Evolutionary conservation across 1,284 basidiomycete species (phyloP).

Genomic region (Puccinia horiana): DNA sequence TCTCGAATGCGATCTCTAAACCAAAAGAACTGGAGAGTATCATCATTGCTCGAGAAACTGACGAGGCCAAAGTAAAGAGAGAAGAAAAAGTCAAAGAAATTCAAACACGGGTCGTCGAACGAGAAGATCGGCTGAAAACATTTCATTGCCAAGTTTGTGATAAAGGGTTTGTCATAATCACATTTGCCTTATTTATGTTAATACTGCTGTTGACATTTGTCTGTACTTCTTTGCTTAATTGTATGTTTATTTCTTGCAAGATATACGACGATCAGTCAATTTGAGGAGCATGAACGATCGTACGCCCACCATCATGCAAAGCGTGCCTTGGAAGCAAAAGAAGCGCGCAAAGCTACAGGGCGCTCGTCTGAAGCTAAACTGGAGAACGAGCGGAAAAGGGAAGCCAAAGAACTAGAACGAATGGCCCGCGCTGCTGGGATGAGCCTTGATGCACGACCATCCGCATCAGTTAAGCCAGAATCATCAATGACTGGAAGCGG

Average conservation of each 20-base stretch:
- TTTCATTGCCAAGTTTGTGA: conserved; percentile 48
- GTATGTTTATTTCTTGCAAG: neutral
- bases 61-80: conserved; percentile 27
- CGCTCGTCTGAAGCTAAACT: conserved; percentile 28
- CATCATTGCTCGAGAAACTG: conserved; percentile 35
- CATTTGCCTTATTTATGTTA: neutral
- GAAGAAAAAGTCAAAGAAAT: conserved; percentile 47
- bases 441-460: conserved; percentile 12
- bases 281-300: conserved; percentile 50
- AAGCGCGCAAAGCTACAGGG: conserved; percentile 21
- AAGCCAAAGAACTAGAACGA: conserved; percentile 44
- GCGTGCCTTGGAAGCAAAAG: conserved; percentile 44
- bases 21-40: conserved; percentile 49
- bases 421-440: conserved; percentile 45
- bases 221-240: neutral
- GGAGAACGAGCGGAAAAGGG: conserved; percentile 47
- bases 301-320: conserved; percentile 49
- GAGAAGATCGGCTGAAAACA: conserved; percentile 42
- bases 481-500: neutral
- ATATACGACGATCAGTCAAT: conserved; percentile 49
- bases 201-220: neutral
- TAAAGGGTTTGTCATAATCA: conserved; percentile 36
- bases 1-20: conserved; percentile 33
- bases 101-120: conserved; percentile 40
- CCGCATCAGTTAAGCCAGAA: neutral